Base-by-base conservation (phyloP, 768 basidiomycete species). In the Termitomyces sp. region DNA sequence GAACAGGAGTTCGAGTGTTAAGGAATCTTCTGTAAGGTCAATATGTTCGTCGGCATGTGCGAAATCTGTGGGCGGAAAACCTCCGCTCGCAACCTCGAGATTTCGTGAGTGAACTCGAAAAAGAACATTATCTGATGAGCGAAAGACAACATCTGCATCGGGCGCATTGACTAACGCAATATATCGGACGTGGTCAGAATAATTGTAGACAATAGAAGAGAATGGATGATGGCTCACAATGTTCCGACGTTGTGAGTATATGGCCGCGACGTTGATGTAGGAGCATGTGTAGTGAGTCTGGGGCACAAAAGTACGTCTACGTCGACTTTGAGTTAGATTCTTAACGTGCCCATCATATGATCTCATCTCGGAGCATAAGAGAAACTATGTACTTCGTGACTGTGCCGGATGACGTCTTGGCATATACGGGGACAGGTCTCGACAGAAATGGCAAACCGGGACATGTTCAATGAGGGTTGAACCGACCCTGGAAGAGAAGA, bases 61-160 rank as follows among this genome's bases (percentile, higher is more conserved):
- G 32, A 65, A 63, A 5, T 50, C 55, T 18, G 43, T 4, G 7
- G 61, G 64, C 5, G 61, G 61, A 48, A 65, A 63, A 3, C 57
- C 61, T 18, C 61, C 62, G 14, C 48, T 61, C 2, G 59, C 58
- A 26, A 56, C 47, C n/a, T 61, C 62, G 4, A 65, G 59, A 33
- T 63, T 62, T 32, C 59, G 56, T n/a, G 62, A 61, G 38, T 65
- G 64, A 30, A 65, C 62, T 18, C 56, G 61, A 47, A 64, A 62
- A 28, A 51, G 40, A n/a, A 60, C 50, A 6, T 55, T 54, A 38
- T 64, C 59, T 1, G 57, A 62, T 4, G 64, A 64, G 13, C 59
- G 53, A 49, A 60, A 64, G 5, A 58, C 41, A 9, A 64, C 16
- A 36, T 64, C 64, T 41, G 61, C 64, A 52, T 62, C 58, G n/a